phyloP scores from a whole-genome alignment of 306 rosid genomes.

The Herpetospermum pedunculosum region DNA sequence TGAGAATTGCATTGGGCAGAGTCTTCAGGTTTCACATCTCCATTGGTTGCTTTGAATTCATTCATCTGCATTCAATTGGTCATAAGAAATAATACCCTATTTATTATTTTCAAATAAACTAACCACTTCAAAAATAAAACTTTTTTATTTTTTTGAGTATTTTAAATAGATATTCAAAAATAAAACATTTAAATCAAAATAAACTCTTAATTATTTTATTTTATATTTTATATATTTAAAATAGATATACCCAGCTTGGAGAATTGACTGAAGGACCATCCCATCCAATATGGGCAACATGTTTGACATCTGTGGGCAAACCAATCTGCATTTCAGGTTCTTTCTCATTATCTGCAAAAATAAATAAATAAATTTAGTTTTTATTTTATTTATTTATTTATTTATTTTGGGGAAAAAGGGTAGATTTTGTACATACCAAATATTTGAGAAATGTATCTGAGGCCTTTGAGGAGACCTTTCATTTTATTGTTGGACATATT shows the following conservation, averaged over 20 bases:
- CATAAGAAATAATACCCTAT: no score
- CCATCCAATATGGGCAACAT: slow-evolving; percentile 87
- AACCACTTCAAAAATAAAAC: no score
- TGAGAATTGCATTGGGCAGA: neutral
- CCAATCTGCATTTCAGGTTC: slow-evolving; percentile 76
- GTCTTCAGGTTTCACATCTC: neutral
- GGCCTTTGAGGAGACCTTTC: slow-evolving; percentile 86
- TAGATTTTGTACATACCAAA: slow-evolving; percentile 41
- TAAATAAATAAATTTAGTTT: no score
- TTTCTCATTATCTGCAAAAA: slow-evolving; percentile 50
- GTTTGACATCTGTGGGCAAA: slow-evolving; percentile 84
- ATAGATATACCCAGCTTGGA: slow-evolving; percentile 65
- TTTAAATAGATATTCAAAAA: no score
- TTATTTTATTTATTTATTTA: no score
- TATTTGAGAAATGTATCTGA: slow-evolving; percentile 80
- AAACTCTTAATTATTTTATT: no score
- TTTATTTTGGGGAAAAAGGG: no score
- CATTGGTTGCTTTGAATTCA: neutral
- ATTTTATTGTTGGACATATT: slow-evolving; percentile 56
- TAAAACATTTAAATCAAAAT: no score
- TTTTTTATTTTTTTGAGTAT: no score
- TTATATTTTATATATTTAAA: no score
- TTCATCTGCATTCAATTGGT: neutral
- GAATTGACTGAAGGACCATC: slow-evolving; percentile 71
- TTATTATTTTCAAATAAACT: no score